phyloP scores from a whole-genome alignment of 2,329 filamentous ascomycete species.

The Penicillium olsonii region DNA sequence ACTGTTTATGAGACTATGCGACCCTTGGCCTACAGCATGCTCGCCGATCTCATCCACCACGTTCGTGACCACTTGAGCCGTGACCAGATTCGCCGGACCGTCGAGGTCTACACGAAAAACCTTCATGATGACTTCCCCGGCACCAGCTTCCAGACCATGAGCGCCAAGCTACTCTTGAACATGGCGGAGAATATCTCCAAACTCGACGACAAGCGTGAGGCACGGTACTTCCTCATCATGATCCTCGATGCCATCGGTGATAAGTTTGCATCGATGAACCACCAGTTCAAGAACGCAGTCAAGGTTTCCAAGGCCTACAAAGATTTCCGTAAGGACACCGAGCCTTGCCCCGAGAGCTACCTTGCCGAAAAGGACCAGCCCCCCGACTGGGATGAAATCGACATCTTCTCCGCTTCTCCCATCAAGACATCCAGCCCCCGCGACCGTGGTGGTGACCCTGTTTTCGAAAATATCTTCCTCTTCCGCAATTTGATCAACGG shows the following conservation, averaged over 20 bases:
- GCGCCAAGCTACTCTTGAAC: conserved; percentile 91
- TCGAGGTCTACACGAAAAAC: conserved; percentile 96
- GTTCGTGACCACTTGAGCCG: conserved; percentile 85
- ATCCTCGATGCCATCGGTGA: conserved; percentile 97
- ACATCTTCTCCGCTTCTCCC: conserved; percentile 93
- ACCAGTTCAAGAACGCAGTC: conserved; percentile 90
- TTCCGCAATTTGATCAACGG: conserved; percentile 97
- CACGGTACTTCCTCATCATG: conserved; percentile 92
- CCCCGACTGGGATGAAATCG: conserved; percentile 96
- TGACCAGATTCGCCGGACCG: conserved; percentile 90
- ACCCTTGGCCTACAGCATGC: conserved; percentile 95
- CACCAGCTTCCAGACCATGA: conserved; percentile 99
- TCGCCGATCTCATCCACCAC: conserved; percentile 96
- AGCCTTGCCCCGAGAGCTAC: conserved; percentile 73
- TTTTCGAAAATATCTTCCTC: conserved; percentile 95
- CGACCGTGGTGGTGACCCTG: conserved; percentile 84
- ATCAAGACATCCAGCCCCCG: conserved; percentile 93
- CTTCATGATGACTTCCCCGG: conserved; percentile 94
- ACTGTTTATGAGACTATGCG: conserved; percentile 97
- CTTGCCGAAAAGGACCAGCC: conserved; percentile 76
- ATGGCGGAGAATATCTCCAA: conserved; percentile 98
- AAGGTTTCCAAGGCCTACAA: conserved; percentile 89
- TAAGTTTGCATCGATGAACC: conserved; percentile 97
- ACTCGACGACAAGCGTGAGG: conserved; percentile 88
- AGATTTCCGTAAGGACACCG: conserved; percentile 67